Evolutionary conservation across 257 asterid species (phyloP).

Genomic region (Jasminum sambac): DNA sequence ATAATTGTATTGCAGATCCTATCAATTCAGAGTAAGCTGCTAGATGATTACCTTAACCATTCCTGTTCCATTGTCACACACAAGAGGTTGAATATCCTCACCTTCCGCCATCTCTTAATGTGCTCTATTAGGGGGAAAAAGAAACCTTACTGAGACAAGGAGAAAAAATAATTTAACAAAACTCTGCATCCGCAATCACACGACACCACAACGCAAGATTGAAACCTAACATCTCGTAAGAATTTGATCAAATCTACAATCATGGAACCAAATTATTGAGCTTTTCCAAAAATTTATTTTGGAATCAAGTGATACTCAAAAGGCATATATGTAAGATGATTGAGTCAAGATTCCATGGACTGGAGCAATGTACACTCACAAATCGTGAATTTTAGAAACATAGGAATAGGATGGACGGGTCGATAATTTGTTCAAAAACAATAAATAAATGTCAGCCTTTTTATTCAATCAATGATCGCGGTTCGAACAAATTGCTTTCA

Average conservation of each 20-base stretch:
- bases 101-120: constrained; percentile 37
- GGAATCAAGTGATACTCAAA: background rate
- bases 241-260: background rate
- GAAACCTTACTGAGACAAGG: background rate
- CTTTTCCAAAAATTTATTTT: background rate
- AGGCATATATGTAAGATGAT: background rate
- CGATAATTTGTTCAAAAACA: no score
- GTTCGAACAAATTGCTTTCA: background rate
- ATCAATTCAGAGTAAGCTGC: background rate
- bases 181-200: constrained; percentile 5
- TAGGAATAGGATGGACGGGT: background rate
- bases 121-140: background rate
- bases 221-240: background rate
- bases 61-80: constrained; percentile 55
- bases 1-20: background rate
- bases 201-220: background rate
- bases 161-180: background rate
- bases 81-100: constrained; percentile 54
- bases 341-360: background rate
- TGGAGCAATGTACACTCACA: background rate
- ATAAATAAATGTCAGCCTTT: background rate
- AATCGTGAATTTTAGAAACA: background rate
- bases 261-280: background rate
- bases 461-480: constrained; percentile 1
- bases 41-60: constrained; percentile 41